Percentiles rank a stretch among this genome's conserved stretches.
phyloP scores from a whole-genome alignment of 2,329 filamentous ascomycete species.

The Xylaria sp. region DNA sequence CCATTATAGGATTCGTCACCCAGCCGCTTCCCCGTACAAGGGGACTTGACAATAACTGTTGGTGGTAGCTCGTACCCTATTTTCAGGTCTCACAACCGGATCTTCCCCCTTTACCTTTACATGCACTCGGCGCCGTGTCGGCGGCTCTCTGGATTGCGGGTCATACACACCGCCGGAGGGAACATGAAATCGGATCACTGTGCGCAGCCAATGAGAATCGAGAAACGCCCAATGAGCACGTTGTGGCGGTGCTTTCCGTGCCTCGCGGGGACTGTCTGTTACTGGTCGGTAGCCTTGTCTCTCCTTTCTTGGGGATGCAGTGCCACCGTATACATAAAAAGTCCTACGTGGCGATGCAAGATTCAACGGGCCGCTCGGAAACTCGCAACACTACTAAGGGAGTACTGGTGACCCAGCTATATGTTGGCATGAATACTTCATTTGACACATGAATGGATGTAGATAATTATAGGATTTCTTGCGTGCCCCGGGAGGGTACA shows the following conservation, averaged over 20 bases:
- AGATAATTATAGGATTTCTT: background rate
- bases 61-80: too few relatives aligned
- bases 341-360: slow-evolving; percentile 5
- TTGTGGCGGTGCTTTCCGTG: slow-evolving; percentile 16
- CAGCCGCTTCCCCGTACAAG: background rate
- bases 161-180: slow-evolving; percentile 4
- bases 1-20: background rate
- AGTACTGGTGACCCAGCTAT: background rate
- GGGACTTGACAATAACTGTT: background rate
- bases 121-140: slow-evolving; percentile 22
- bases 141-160: slow-evolving; percentile 3
- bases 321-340: slow-evolving; percentile 14
- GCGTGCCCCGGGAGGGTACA: background rate
- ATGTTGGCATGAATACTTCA: slow-evolving; percentile 8
- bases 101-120: too few relatives aligned
- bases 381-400: background rate
- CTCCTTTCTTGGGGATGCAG: background rate
- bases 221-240: background rate
- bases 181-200: background rate
- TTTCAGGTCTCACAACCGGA: too few relatives aligned
- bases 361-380: background rate
- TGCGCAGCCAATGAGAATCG: slow-evolving; percentile 1
- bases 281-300: background rate
- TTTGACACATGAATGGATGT: background rate
- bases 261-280: background rate